Conservation (phyloP, 139 green algal species). For the Pseudopediastrum boryanum region DNA sequence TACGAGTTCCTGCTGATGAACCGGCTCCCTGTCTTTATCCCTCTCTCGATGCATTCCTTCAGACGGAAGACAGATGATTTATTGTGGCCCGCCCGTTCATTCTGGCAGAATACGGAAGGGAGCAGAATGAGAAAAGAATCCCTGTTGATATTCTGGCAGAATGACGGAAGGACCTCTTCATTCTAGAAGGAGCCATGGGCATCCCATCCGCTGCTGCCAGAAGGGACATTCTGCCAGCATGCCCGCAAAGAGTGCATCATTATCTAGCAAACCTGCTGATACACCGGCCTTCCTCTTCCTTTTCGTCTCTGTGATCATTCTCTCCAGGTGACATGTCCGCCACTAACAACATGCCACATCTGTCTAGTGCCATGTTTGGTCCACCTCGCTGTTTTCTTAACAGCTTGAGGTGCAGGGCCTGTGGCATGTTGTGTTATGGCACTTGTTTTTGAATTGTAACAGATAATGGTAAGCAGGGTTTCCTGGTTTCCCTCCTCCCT, state of each 20-base stretch:
- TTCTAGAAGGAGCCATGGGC: too few relatives aligned
- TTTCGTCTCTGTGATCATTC: neutral
- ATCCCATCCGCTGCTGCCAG: too few relatives aligned
- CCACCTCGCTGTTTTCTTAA: constrained; percentile 29
- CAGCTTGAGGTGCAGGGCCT: constrained; percentile 12
- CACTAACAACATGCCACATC: constrained; percentile 48
- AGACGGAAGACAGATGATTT: too few relatives aligned
- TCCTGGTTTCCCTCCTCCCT: neutral
- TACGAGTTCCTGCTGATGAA: too few relatives aligned
- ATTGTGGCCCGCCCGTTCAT: too few relatives aligned
- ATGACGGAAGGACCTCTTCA: neutral
- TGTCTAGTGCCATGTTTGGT: constrained; percentile 55
- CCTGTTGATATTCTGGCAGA: neutral
- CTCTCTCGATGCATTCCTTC: neutral
- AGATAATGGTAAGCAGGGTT: constrained; percentile 38
- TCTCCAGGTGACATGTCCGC: constrained; percentile 37
- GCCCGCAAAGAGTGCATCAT: neutral
- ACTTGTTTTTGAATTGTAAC: constrained; percentile 56
- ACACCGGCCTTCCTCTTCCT: neutral
- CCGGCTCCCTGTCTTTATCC: neutral
- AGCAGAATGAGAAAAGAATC: neutral
- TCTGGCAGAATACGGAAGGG: too few relatives aligned
- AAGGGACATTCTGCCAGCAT: neutral
- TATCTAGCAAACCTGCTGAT: neutral
- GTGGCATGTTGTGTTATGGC: constrained; percentile 39